A percentile compares a stretch with the other conserved stretches of the same genome.
Evolutionary conservation across 1,139 yeast genomes (phyloP).

Genomic region (Wickerhamomyces sp.): DNA sequence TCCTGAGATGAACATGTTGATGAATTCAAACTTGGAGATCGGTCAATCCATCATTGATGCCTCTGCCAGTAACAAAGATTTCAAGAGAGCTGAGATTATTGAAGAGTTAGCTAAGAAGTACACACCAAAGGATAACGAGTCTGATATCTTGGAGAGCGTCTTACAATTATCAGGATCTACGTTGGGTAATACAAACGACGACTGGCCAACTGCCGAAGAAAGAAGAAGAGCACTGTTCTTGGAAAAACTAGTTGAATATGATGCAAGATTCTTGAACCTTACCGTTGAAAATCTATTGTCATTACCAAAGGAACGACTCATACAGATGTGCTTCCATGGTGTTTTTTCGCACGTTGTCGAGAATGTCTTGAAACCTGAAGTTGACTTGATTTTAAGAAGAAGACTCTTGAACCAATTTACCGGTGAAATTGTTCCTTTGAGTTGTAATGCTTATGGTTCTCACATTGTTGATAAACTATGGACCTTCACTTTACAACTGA

Average conservation of each 20-base stretch:
- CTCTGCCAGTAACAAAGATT: conserved; percentile 52
- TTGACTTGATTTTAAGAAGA: conserved; percentile 58
- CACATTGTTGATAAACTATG: conserved; percentile 85
- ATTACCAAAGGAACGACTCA: conserved; percentile 51
- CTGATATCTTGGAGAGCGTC: conserved; percentile 59
- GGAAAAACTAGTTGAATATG: conserved; percentile 66
- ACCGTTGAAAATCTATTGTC: conserved; percentile 58
- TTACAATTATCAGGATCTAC: conserved; percentile 65
- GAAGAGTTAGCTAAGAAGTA: conserved; percentile 54
- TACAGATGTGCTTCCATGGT: conserved; percentile 79
- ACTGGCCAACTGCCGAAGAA: conserved; percentile 90
- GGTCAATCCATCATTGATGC: conserved; percentile 68
- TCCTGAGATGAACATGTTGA: conserved; percentile 58
- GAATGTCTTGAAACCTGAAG: conserved; percentile 47
- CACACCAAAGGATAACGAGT: conserved; percentile 41
- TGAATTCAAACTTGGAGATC: conserved; percentile 66
- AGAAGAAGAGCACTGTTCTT: conserved; percentile 73
- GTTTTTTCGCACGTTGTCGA: conserved; percentile 86
- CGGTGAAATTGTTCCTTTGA: conserved; percentile 50
- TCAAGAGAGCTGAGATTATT: conserved; percentile 61
- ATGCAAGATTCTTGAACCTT: conserved; percentile 50
- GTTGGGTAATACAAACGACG: conserved; percentile 74
- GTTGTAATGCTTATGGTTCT: conserved; percentile 88
- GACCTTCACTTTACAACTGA: conserved; percentile 70
- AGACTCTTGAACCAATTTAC: conserved; percentile 58